phyloP scores from a whole-genome alignment of 192 early-diverging fungal species.

The Backusella macrospora region DNA sequence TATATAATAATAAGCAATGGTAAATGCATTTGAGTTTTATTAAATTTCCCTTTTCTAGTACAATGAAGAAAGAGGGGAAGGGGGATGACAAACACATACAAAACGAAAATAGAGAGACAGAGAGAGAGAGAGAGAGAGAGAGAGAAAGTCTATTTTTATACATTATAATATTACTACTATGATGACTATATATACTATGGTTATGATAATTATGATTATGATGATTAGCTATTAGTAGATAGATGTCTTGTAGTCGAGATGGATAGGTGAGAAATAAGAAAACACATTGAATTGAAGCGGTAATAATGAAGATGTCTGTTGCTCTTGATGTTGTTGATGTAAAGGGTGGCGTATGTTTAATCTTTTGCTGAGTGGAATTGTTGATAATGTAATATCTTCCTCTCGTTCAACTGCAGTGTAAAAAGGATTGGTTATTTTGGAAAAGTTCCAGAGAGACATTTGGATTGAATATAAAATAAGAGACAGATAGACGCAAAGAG shows the following conservation, averaged over 20 bases:
- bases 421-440: slow-evolving; percentile 7
- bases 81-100: no score
- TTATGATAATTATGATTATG: neutral
- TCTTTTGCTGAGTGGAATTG: neutral
- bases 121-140: no score
- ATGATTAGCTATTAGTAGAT: neutral
- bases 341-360: neutral
- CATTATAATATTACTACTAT: no score
- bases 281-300: neutral
- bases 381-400: neutral
- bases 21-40: no score
- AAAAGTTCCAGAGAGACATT: neutral
- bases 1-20: no score
- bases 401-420: neutral
- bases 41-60: no score
- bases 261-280: slow-evolving; percentile 1
- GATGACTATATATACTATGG: no score
- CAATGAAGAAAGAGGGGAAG: no score
- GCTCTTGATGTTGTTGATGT: neutral
- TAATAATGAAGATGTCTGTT: neutral
- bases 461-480: no score
- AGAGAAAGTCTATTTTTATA: no score
- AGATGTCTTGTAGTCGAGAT: neutral
- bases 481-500: neutral
- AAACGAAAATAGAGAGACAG: no score